Evolutionary conservation across 2,329 filamentous ascomycete species (phyloP).

Genomic region (Thielaviopsis populi): DNA sequence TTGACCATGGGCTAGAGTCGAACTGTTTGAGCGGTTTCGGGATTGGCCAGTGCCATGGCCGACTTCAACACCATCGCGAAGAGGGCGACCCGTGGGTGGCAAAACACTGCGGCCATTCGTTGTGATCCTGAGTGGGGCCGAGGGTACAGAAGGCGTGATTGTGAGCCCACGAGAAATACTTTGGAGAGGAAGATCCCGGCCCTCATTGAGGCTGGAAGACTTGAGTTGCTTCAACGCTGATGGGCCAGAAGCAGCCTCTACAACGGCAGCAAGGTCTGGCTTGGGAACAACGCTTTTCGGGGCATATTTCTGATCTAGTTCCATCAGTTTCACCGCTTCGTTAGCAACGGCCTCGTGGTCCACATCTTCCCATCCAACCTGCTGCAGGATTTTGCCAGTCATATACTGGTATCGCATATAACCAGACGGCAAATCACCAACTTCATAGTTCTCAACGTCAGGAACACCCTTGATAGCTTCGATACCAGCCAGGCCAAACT

Average conservation of each 20-base stretch:
- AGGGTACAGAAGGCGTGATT: not conserved
- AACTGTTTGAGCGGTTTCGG: slow-evolving; percentile 11
- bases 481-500: slow-evolving; percentile 72
- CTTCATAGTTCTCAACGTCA: slow-evolving; percentile 52
- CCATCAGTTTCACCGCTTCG: slow-evolving; percentile 23
- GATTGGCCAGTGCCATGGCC: not conserved
- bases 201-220: slow-evolving; percentile 5
- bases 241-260: not conserved
- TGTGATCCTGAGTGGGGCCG: slow-evolving; percentile 3
- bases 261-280: not conserved
- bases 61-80: not conserved
- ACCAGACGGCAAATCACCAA: slow-evolving; percentile 48
- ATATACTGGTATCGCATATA: slow-evolving; percentile 58
- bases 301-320: slow-evolving; percentile 27
- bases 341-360: slow-evolving; percentile 24
- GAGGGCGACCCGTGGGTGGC: not conserved
- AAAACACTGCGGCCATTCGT: slow-evolving; percentile 4
- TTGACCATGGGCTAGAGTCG: slow-evolving; percentile 8
- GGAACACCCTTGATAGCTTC: slow-evolving; percentile 55
- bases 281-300: not conserved
- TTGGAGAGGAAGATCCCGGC: not conserved
- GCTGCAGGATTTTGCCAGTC: slow-evolving; percentile 49
- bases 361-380: slow-evolving; percentile 55
- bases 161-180: not conserved
- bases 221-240: not conserved